phyloP scores from a whole-genome alignment of 1,284 basidiomycete genomes.

The Microbotryomycetes sp. region DNA sequence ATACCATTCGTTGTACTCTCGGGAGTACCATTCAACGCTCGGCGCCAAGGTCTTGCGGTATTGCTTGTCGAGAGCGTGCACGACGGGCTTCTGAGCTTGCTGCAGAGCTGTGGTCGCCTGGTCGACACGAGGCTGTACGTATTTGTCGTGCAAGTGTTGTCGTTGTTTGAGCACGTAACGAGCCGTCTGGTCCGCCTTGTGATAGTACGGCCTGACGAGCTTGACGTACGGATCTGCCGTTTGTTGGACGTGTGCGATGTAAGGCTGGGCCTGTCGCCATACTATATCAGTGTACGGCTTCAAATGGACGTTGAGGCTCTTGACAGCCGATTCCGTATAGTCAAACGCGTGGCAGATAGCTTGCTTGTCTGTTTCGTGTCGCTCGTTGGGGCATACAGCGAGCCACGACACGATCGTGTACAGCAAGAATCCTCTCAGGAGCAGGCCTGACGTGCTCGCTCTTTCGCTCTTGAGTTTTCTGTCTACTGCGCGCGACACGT shows the following conservation, averaged over 20 bases:
- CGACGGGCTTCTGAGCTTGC: constrained; percentile 11
- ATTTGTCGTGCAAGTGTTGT: constrained; percentile 8
- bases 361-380: constrained; percentile 2
- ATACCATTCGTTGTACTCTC: constrained; percentile 17
- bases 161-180: background rate
- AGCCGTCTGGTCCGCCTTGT: constrained; percentile 2
- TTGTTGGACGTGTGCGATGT: constrained; percentile 7
- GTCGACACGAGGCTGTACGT: constrained; percentile 21
- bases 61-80: constrained; percentile 5
- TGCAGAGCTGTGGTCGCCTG: constrained; percentile 9
- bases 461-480: background rate
- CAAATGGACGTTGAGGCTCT: constrained; percentile 8
- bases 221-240: constrained; percentile 11
- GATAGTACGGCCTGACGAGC: constrained; percentile 19
- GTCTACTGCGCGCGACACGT: background rate
- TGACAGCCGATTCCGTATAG: background rate
- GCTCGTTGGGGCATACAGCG: constrained; percentile 26
- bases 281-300: constrained; percentile 20
- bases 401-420: constrained; percentile 28
- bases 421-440: constrained; percentile 18
- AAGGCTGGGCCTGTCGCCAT: constrained; percentile 15
- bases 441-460: constrained; percentile 18
- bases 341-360: constrained; percentile 22
- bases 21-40: constrained; percentile 27
- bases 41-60: constrained; percentile 26